Evolutionary conservation across 768 basidiomycete species (phyloP), one percentile per base, ranked within the genome.

Genomic region (Dacryopinax primogenitus): DNA sequence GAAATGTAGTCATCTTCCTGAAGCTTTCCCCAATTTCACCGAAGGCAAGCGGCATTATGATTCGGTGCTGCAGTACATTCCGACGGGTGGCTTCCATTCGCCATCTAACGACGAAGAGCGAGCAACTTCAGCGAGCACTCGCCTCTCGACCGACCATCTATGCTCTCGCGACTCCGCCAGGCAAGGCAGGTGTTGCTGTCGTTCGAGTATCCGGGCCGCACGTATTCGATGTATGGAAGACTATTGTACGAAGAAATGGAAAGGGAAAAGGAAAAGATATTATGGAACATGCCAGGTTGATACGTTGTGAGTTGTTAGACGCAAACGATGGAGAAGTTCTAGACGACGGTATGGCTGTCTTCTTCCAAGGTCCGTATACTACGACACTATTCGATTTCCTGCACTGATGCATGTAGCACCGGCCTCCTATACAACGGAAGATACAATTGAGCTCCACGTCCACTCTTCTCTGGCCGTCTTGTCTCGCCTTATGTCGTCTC

Each of bases 401-500:
- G 16, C 26, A 41, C 21, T 64, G 32, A 66, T 41, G 34, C 65
- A 33, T 13, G 11, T 33, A 92, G 91, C 81, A 0, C 87, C 87
- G 0, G 84, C 80, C 67, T 91, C 92, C 0, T 92, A 90, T 70
- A 95, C 92, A 0, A 86, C 86, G 0, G 86, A 92, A 71, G 85
- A 88, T 47, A 85, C 86, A 13, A 71, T 95, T 12, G 92, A 95
- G 70, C 74, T 95, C 33, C 92, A 95, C 73, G 77, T 90, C 33
- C 92, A 95, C 72, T 93, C 91, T 16, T 90, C 90, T 1, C 81
- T 87, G 3, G 90, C 92, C 2, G 80, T 93, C 32, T 81, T 92
- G 70, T 76, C 85, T 89, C 2, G 78, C 92, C 6, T 80, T 94
- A 21, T 72, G 74, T 1, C 83, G 86, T 1, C 78, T 94, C 1